Conservation (phyloP, 2,329 filamentous ascomycete species). For the Ambrosiella cleistominuta region DNA sequence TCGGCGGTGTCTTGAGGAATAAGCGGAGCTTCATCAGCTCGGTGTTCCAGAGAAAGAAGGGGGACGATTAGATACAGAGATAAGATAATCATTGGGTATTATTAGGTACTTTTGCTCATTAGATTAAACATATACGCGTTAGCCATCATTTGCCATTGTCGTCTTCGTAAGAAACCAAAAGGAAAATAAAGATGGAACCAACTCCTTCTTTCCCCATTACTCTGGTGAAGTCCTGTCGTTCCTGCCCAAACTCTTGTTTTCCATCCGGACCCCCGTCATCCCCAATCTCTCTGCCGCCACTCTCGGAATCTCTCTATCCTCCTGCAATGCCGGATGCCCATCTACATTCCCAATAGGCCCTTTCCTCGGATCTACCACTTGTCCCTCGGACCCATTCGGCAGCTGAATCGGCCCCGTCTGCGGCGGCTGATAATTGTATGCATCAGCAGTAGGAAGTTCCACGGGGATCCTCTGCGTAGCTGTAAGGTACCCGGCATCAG, state of each 20-base stretch:
- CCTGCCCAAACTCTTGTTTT: too few species aligned
- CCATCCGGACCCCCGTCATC: neutral
- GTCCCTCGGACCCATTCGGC: neutral
- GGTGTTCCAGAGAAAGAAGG: constrained; percentile 20
- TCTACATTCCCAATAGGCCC: neutral
- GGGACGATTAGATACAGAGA: neutral
- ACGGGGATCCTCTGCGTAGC: constrained; percentile 2
- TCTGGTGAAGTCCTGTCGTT: too few species aligned
- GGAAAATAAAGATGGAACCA: neutral
- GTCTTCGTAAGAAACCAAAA: too few species aligned
- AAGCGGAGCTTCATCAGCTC: constrained; percentile 31
- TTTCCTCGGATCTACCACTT: neutral
- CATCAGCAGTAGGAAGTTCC: neutral
- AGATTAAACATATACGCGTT: too few species aligned
- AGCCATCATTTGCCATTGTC: too few species aligned
- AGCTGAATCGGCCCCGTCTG: constrained; percentile 3
- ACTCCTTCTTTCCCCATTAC: too few species aligned
- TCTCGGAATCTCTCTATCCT: neutral
- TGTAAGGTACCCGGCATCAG: constrained; percentile 1
- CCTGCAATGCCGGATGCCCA: neutral
- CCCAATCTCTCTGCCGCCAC: too few species aligned
- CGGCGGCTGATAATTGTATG: constrained; percentile 4
- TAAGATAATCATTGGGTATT: neutral
- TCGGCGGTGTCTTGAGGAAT: constrained; percentile 17
- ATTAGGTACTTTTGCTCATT: neutral